Evolutionary conservation across 2,329 filamentous ascomycete species (phyloP).

Genomic region (Fusarium compactum): DNA sequence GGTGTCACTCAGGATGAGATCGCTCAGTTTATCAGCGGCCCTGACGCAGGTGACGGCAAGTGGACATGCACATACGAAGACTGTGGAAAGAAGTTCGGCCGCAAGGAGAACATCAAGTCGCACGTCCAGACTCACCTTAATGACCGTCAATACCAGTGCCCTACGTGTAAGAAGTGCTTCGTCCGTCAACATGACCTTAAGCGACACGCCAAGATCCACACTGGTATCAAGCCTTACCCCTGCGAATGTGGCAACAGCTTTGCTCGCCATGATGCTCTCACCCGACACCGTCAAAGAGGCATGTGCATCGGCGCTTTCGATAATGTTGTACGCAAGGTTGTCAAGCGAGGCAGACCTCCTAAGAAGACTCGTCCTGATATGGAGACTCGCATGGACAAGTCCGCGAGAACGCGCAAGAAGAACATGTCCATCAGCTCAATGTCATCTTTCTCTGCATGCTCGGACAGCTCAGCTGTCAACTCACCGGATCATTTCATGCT

Average conservation of each 20-base stretch:
- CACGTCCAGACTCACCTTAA: slow-evolving; percentile 98
- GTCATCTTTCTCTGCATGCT: slow-evolving; percentile 68
- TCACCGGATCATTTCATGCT: slow-evolving; percentile 65
- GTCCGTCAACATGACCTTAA: slow-evolving; percentile 97
- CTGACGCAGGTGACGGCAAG: slow-evolving; percentile 79
- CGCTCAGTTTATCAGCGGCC: slow-evolving; percentile 77
- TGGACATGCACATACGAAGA: slow-evolving; percentile 82
- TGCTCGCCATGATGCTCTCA: slow-evolving; percentile 93
- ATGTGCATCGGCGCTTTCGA: slow-evolving; percentile 98
- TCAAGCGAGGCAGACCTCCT: slow-evolving; percentile 70
- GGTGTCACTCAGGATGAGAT: slow-evolving; percentile 91
- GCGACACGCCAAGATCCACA: slow-evolving; percentile 97
- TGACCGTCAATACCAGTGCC: slow-evolving; percentile 94
- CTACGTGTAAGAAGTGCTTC: slow-evolving; percentile 93
- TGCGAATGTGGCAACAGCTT: slow-evolving; percentile 96
- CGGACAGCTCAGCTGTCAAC: slow-evolving; percentile 66
- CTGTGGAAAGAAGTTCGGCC: slow-evolving; percentile 91
- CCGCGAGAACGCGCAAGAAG: slow-evolving; percentile 68
- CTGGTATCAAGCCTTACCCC: slow-evolving; percentile 92
- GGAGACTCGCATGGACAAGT: slow-evolving; percentile 68
- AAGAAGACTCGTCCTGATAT: slow-evolving; percentile 71
- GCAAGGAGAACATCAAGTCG: slow-evolving; percentile 98
- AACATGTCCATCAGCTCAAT: slow-evolving; percentile 61
- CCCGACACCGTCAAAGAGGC: slow-evolving; percentile 91
- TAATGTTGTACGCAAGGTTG: slow-evolving; percentile 72